Base-by-base conservation (phyloP, 768 basidiomycete genomes). In the Cubamyces lactineus region DNA sequence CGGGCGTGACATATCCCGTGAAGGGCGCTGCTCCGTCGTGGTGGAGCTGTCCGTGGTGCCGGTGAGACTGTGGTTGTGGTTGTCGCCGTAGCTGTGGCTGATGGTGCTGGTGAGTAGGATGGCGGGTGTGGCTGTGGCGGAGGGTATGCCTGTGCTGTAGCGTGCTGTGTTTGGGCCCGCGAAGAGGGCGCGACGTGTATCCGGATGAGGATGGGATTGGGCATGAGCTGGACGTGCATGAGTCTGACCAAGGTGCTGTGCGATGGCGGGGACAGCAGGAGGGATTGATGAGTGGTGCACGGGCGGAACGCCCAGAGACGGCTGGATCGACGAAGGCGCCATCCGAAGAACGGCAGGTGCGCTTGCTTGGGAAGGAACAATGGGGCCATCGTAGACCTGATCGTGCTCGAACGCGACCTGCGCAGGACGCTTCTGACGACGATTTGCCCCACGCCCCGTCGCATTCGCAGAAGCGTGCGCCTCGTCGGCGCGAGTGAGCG, bases 371-470 rank as follows among this genome's bases (percentile, higher is more conserved):
- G 16, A n/a, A 9, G 41, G 41, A n/a, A 11, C 19, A 3, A 3
- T 39, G 26, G 39, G 51, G 21, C 9, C n/a, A 38, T 42, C 46
- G 40, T 57, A 53, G 3, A 51, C n/a, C 23, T 21, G 9, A 16
- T 65, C 60, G 34, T 41, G n/a, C 26, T 59, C 57, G 53, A 66
- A 66, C 49, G 65, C 61, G 26, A 48, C 46, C n/a, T 58, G 38
- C 21, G 65, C 61, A 1, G 47, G 48, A 8, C 61, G 65, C 26
- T 66, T 66, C n/a, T 50, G 53, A 19, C 53, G 61, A 3, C 30
- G 16, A 12, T 49, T 39, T 4, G 26, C 38, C 23, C 5, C 34
- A 9, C 34, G 34, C 34, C 34, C 11, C 34, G 9, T 11, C 5
- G 34, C 34, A 34, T 34, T 34, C 6, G 34, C 34, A 34, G 34